phyloP scores from a whole-genome alignment of 192 early-diverging fungal genomes.

The Backusella morwellensis region DNA sequence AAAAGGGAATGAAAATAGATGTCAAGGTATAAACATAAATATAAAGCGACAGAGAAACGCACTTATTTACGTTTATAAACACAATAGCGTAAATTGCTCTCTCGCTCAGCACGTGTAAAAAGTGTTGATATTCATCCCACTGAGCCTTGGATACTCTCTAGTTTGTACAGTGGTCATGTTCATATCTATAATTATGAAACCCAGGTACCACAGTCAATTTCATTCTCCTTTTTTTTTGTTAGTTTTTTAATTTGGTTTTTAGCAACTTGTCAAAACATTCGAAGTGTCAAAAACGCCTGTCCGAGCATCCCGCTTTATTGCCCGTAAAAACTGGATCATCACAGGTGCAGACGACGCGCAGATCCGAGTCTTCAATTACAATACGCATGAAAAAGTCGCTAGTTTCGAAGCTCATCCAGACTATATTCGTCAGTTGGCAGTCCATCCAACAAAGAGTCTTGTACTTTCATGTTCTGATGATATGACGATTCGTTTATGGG shows the following conservation, averaged over 20 bases:
- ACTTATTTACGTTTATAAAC: not conserved
- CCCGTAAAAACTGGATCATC: conserved; percentile 95
- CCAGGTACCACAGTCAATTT: conserved; percentile 50
- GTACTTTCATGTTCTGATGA: conserved; percentile 95
- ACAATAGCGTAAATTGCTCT: conserved; percentile 57
- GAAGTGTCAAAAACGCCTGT: conserved; percentile 95
- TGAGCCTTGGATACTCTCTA: conserved; percentile 96
- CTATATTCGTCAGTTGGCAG: conserved; percentile 93
- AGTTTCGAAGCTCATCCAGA: conserved; percentile 96
- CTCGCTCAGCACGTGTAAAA: conserved; percentile 93
- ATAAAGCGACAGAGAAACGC: not conserved
- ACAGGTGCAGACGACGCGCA: conserved; percentile 97
- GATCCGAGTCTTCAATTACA: conserved; percentile 98
- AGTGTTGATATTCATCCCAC: conserved; percentile 97
- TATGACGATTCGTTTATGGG: conserved; percentile 96
- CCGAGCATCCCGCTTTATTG: conserved; percentile 94
- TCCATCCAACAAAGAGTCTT: conserved; percentile 92
- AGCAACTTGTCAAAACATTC: conserved; percentile 94
- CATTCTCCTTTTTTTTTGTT: not conserved
- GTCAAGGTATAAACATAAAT: conserved; percentile 3
- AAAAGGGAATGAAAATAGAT: conserved; percentile 21
- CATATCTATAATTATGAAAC: conserved; percentile 99
- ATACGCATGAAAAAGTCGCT: conserved; percentile 96
- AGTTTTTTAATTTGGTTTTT: not conserved
- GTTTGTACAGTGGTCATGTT: conserved; percentile 93